Base-by-base conservation (phyloP, 441 rosid species). In the Manihot esculenta region DNA sequence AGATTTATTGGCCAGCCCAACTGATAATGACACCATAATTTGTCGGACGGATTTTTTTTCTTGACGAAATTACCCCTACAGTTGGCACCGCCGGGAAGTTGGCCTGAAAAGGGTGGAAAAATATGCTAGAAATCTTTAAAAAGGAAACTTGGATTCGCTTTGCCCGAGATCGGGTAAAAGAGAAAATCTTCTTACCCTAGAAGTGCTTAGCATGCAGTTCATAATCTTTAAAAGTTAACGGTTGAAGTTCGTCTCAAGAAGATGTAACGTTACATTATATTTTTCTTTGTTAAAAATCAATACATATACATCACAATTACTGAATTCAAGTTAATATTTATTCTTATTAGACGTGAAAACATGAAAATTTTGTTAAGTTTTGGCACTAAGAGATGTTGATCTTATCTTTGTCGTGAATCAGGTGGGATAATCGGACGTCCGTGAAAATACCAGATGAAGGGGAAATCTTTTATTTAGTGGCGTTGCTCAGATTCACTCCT, bases 381-480 rank as follows among this genome's bases (percentile, higher is more conserved):
- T 35, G 41, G 41, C 7, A 5, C 5, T 7, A 6, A 35, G 3
- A 35, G 41, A 35, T 35, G 41, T 2, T 35, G 41, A 2, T 35
- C 41, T 18, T 64, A 1, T 7, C 3, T 14, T 47, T 26, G 41
- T 33, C n/a, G 12, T 42, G 30, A 20, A 30, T 51, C 75, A 94
- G 97, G 81, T 94, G 97, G 97, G 94, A 90, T 68, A 61, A 61
- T 14, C 86, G 94, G 17, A 86, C 87, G n/a, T 94, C 94, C 0
- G 88, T 81, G 62, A 86, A 72, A 41, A 10, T 88, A 60, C 97
- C 99, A 11, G 50, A 18, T 1, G 87, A 84, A 35, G 94, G 89
- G 21, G 97, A 89, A 45, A 79, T 92, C 23, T 94, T 94, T 84
- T 94, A 94, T 79, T 75, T 92, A 1, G 93, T 92, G 66, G 99